These are phyloP conservation scores for Leishmania major DNA, from an alignment of 208 protist species.

Conservation along the genomic window DNA sequence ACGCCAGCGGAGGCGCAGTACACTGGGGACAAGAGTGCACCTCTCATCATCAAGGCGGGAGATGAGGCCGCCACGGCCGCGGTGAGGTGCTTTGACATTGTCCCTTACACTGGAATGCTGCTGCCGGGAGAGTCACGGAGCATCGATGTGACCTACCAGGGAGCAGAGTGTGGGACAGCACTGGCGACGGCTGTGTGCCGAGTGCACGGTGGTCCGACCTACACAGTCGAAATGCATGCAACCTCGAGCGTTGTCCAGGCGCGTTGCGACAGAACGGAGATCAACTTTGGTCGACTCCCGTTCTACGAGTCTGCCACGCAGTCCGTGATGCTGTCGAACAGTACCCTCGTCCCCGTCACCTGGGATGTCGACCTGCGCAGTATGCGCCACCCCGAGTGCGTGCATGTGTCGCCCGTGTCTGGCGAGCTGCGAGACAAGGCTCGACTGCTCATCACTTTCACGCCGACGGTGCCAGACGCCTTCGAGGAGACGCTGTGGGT, in stretches of 20 bases:
- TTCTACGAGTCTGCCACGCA: conserved; percentile 72
- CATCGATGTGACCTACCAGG: conserved; percentile 92
- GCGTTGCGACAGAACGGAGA: conserved; percentile 70
- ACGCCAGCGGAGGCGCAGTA: not conserved
- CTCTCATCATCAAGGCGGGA: conserved; percentile 17
- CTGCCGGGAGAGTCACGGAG: conserved; percentile 69
- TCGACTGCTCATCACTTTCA: conserved; percentile 76
- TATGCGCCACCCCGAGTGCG: conserved; percentile 46
- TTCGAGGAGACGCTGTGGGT: conserved; percentile 84
- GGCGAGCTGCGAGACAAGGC: conserved; percentile 78
- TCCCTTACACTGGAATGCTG: conserved; percentile 92
- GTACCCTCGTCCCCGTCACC: conserved; percentile 83
- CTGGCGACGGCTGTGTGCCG: conserved; percentile 82
- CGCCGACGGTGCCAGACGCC: conserved; percentile 83
- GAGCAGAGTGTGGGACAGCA: conserved; percentile 16
- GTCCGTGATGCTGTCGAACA: conserved; percentile 90
- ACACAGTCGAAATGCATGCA: conserved; percentile 84
- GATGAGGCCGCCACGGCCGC: conserved; percentile 5
- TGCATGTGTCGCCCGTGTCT: conserved; percentile 79
- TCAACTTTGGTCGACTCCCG: conserved; percentile 93
- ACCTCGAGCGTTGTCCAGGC: conserved; percentile 79
- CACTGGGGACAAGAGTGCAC: conserved; percentile 38
- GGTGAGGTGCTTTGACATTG: conserved; percentile 91
- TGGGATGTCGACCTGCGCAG: conserved; percentile 72
- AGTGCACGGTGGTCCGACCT: conserved; percentile 91